Evolutionary conservation across 208 protist species (phyloP).

Genomic region (Leishmania gerbilli): DNA sequence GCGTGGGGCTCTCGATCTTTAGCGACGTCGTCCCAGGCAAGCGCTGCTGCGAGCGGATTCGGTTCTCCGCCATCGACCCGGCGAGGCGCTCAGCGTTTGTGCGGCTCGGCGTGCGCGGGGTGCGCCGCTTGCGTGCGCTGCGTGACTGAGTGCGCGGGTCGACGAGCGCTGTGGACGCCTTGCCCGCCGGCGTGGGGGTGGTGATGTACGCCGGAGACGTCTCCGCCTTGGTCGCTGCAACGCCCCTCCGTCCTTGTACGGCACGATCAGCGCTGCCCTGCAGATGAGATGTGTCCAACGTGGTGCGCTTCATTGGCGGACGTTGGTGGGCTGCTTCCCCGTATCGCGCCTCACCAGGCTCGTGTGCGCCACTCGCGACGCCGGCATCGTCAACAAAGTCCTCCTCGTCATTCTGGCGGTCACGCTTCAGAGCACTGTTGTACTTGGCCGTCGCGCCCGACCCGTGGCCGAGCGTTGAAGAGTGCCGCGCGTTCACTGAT

Average conservation of each 20-base stretch:
- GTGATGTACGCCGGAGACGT: constrained; percentile 31
- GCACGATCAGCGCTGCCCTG: neutral
- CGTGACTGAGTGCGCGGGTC: constrained; percentile 24
- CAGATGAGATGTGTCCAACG: constrained; percentile 8
- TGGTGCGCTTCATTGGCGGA: constrained; percentile 2
- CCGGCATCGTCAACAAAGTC: constrained; percentile 14
- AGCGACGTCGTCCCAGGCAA: constrained; percentile 29
- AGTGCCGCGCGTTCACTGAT: constrained; percentile 9
- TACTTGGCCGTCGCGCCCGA: neutral
- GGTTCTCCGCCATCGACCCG: neutral
- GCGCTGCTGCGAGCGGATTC: neutral
- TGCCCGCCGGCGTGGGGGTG: constrained; percentile 9
- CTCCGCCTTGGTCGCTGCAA: constrained; percentile 12
- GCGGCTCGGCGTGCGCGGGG: constrained; percentile 72
- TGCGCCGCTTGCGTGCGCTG: constrained; percentile 42
- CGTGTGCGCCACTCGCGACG: neutral
- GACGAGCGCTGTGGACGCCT: constrained; percentile 30
- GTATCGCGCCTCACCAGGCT: neutral
- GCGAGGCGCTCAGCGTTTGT: constrained; percentile 64
- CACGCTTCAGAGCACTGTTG: constrained; percentile 37
- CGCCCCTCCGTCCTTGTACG: neutral
- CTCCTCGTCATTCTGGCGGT: constrained; percentile 24
- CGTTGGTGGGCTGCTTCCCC: neutral
- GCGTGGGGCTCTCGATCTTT: constrained; percentile 36
- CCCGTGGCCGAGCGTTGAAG: neutral